phyloP scores from a whole-genome alignment of 805 yeast species.

The Pichia nakasei region DNA sequence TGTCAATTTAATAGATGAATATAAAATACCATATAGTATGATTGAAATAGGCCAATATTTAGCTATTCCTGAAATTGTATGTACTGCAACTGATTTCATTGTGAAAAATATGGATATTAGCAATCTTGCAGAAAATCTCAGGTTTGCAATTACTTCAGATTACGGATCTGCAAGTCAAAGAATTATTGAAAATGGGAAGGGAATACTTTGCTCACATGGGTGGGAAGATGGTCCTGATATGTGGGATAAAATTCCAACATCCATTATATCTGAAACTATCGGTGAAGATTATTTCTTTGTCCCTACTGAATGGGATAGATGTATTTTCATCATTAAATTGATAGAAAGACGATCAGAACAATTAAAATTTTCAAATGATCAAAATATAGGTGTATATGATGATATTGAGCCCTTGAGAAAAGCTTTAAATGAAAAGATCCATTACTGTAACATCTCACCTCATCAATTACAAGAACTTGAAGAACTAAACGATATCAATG shows the following conservation, averaged over 20 bases:
- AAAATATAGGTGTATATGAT: background rate
- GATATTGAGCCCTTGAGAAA: constrained; percentile 20
- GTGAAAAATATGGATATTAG: constrained; percentile 28
- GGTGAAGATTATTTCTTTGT: constrained; percentile 44
- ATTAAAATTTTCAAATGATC: background rate
- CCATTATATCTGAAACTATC: constrained; percentile 35
- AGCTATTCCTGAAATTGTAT: constrained; percentile 37
- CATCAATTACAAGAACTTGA: constrained; percentile 39
- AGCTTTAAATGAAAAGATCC: constrained; percentile 33
- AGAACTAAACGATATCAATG: constrained; percentile 28
- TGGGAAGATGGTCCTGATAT: constrained; percentile 36
- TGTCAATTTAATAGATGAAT: constrained; percentile 25
- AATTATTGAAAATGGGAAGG: constrained; percentile 38
- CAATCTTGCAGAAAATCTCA: constrained; percentile 29
- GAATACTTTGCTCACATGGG: constrained; percentile 39
- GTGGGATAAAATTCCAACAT: constrained; percentile 41
- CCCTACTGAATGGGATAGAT: constrained; percentile 49
- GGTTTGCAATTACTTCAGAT: constrained; percentile 35
- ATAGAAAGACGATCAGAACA: constrained; percentile 30
- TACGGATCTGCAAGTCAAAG: constrained; percentile 40
- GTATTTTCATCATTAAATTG: constrained; percentile 35
- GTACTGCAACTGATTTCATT: constrained; percentile 33
- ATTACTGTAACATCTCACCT: constrained; percentile 41
- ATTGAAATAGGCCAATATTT: constrained; percentile 43
- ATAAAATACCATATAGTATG: constrained; percentile 31